Conservation (phyloP, 306 rosid species). For the Elaeagnus macrophylla region DNA sequence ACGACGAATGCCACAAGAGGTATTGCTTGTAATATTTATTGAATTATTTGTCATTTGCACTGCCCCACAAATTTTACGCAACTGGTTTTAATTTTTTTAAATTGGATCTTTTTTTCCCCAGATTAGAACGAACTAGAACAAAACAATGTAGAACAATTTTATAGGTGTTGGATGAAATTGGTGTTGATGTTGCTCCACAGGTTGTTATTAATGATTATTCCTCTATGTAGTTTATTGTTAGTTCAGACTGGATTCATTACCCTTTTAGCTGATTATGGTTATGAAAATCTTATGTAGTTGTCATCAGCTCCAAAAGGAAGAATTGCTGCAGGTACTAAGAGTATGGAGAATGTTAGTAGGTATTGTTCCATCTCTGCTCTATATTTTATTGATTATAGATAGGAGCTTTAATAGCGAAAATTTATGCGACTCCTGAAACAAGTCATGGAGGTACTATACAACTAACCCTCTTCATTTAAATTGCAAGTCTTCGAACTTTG, state of each 20-base stretch:
- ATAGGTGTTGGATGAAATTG: slow-evolving; percentile 97
- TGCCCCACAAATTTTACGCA: too few species aligned
- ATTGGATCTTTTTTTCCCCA: too few species aligned
- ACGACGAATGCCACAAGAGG: slow-evolving; percentile 84
- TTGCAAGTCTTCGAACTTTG: too few species aligned
- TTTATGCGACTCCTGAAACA: too few species aligned
- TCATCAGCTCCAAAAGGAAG: slow-evolving; percentile 96
- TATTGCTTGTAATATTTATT: slow-evolving; percentile 10
- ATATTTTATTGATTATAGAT: not conserved
- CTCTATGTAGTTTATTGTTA: slow-evolving; percentile 5
- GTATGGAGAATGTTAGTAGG: slow-evolving; percentile 68
- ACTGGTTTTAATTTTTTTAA: too few species aligned
- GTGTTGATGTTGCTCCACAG: slow-evolving; percentile 94
- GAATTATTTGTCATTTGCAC: not conserved
- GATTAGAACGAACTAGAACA: too few species aligned
- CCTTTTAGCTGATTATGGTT: slow-evolving; percentile 29
- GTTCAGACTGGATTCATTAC: slow-evolving; percentile 9
- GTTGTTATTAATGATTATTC: slow-evolving; percentile 28
- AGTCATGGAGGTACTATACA: too few species aligned
- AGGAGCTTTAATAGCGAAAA: not conserved
- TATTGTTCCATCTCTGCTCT: slow-evolving; percentile 18
- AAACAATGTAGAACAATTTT: slow-evolving; percentile 5
- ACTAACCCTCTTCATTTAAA: too few species aligned
- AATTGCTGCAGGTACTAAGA: slow-evolving; percentile 42
- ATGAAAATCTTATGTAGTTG: slow-evolving; percentile 41